Base-by-base conservation (phyloP, 345 rosid species). In the Litchi chinensis region DNA sequence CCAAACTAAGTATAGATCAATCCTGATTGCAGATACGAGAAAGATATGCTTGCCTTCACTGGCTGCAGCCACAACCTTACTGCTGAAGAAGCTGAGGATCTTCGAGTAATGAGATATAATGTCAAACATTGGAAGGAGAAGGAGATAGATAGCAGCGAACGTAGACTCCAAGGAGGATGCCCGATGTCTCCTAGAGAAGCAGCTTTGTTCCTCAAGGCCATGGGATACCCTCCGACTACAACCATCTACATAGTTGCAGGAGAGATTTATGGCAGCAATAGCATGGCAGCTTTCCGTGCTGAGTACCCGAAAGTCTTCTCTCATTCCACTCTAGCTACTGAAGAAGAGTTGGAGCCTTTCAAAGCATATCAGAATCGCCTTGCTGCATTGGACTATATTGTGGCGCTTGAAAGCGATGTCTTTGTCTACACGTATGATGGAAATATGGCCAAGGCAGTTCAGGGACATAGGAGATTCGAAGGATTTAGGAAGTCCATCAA, bases 141-240 rank as follows among this genome's bases (percentile, higher is more conserved):
- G 85, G 99, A 97, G 79, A 94, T 97, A 65, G 92, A 97, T 54
- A 85, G 99, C 62, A 56, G 13, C 48, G 93, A 87, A 70, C 85
- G 87, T 9, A 86, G 99, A 41, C 79, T 89, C 46, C 90, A 92
- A 70, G 99, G 98, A 15, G 98, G 99, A 10, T 97, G 99, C 63
- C 99, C 99, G 0, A 94, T 97, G 98, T 87, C 99, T 26, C 98
- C 99, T 0, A 89, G 97, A 85, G 99, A 97, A 83, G 99, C 99
- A 3, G 98, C 98, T 60, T 65, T 90, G 84, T 93, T 94, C 78
- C 92, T 97, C 8, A 94, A 94, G 86, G 98, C 98, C 24, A 87
- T 94, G 98, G 99, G 98, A 10, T 97, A 97, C 74, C 98, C 98
- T 26, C 86, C 95, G 63, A 83, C 93, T 5, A 96, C 98, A 24